A percentile compares a stretch with the other conserved stretches of the same genome.
These are phyloP conservation scores for Aureobasidium sp. DNA, from an alignment of 2,329 filamentous ascomycete genomes.

Conservation along the genomic window DNA sequence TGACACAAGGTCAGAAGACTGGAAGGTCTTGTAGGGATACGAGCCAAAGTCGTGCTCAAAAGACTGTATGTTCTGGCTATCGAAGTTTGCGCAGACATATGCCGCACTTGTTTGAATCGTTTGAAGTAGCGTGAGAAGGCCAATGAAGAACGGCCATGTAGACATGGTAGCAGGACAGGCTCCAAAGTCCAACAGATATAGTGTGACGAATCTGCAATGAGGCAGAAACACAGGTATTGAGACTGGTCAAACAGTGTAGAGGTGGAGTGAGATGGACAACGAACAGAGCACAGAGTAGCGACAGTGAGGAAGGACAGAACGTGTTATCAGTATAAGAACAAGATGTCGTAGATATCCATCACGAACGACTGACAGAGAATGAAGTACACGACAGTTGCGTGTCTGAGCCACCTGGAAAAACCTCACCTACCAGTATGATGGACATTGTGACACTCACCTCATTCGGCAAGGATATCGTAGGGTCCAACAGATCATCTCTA, in stretches of 20 bases:
- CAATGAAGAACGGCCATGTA: neutral
- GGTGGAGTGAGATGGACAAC: neutral
- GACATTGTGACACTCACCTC: too few relatives aligned
- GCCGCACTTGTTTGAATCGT: neutral
- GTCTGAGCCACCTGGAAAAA: neutral
- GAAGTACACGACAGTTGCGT: neutral
- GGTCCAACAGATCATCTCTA: too few relatives aligned
- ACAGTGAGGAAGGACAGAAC: too few relatives aligned
- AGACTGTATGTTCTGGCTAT: neutral
- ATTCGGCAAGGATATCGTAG: too few relatives aligned
- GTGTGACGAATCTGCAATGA: too few relatives aligned
- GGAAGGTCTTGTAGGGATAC: slow-evolving; percentile 6
- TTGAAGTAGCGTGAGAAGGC: neutral
- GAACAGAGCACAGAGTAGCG: neutral
- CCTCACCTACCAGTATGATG: too few relatives aligned
- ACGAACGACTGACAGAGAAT: neutral
- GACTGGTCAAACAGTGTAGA: neutral
- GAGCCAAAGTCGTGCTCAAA: slow-evolving; percentile 11
- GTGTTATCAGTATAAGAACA: too few relatives aligned
- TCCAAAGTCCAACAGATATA: too few relatives aligned
- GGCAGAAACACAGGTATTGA: neutral
- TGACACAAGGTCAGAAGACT: neutral
- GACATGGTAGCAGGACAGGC: neutral
- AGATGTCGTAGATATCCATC: neutral
- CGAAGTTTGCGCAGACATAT: slow-evolving; percentile 2